Evolutionary conservation across 2,329 filamentous ascomycete genomes (phyloP).

Genomic region (Pseudopithomyces maydicus): DNA sequence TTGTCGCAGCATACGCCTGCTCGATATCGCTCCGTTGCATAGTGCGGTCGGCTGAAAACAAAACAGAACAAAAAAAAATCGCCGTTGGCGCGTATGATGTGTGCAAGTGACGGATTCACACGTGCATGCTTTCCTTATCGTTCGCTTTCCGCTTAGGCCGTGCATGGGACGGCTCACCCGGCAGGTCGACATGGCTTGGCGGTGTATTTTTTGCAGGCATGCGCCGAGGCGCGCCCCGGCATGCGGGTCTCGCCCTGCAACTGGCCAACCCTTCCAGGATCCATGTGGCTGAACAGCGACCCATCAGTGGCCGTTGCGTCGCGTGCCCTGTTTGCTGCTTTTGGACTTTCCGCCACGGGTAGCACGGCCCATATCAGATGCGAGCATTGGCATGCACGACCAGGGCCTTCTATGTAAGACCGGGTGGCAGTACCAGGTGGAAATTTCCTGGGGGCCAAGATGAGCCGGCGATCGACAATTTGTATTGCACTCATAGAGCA

Average conservation of each 20-base stretch:
- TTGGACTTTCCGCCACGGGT: neutral
- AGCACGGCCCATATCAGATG: neutral
- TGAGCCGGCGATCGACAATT: too few relatives aligned
- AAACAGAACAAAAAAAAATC: neutral
- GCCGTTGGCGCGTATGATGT: neutral
- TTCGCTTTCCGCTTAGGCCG: neutral
- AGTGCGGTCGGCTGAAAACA: neutral
- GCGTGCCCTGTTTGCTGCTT: neutral
- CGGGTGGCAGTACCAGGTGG: neutral
- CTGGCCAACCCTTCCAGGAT: too few relatives aligned
- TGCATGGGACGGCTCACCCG: neutral
- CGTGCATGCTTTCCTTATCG: slow-evolving; percentile 5
- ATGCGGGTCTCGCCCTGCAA: too few relatives aligned
- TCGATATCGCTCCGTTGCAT: neutral
- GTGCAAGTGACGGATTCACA: neutral
- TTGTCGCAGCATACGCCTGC: neutral
- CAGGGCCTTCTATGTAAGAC: neutral
- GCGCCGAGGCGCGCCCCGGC: neutral
- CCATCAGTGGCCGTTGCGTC: neutral
- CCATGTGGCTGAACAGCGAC: slow-evolving; percentile 1
- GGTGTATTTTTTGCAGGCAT: neutral
- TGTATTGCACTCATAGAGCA: too few relatives aligned
- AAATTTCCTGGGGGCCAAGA: too few relatives aligned
- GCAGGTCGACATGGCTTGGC: neutral
- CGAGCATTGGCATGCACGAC: neutral